Evolutionary conservation across 2,329 filamentous ascomycete genomes (phyloP), one percentile per base, ranked within the genome.

Genomic region (Pestalotiopsis fici): DNA sequence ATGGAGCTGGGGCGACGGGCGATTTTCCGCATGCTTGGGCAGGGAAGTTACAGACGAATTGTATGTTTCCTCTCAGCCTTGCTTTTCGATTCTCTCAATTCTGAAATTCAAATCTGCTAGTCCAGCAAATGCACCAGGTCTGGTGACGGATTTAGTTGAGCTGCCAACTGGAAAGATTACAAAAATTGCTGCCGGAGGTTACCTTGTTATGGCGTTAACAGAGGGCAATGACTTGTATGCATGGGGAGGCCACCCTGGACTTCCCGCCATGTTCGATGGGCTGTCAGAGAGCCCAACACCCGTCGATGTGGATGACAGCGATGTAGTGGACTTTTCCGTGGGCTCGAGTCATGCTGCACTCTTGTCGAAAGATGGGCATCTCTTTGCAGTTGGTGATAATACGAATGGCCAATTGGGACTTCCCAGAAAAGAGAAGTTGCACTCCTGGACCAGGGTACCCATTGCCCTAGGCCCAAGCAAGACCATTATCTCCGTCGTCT

Each of bases 341-440:
- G 90, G 90, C 0, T 84, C 86, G 43, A 81, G 82, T 7, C 89
- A 92, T 75, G 81, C 88, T n/a, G 78, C 90, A 9, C 85, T 84
- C 5, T 74, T 91, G 27, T 86, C 83, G 0, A 78, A 79, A 0
- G 79, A 83, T 2, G 82, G 83, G 0, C 78, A 79, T 23, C 75
- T 91, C 0, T 90, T 84, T 70, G 85, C 86, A 3, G 80, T 86
- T 56, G 90, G 90, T 0, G 79, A 82, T 43, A 90, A 90, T 67
- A 70, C 71, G 1, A 87, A 87, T 71, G 88, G 89, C 0, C 90
- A 92, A 74, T 81, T 91, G 15, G 90, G 89, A 0, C 67, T 87
- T 27, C 71, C 76, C 35, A 66, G 73, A 21, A 65, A 69, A 6
- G 70, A 69, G 54, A 68, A 67, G 27, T 9, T 37, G n/a, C 47